Evolutionary conservation across 2,329 filamentous ascomycete genomes (phyloP).

Genomic region (Hypocreales sp.): DNA sequence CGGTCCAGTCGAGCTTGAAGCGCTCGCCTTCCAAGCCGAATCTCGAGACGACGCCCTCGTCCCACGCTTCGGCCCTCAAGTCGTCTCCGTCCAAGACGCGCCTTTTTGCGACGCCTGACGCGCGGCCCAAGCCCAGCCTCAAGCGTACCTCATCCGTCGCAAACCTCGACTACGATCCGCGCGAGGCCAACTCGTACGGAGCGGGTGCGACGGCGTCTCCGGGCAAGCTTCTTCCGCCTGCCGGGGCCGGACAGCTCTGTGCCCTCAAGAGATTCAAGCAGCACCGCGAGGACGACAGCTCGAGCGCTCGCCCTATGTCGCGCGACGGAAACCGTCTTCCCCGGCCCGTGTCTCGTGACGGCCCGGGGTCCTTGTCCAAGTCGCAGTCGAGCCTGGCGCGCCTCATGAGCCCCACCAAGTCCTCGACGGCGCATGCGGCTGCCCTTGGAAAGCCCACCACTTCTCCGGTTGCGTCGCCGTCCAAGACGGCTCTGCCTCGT

Average conservation of each 20-base stretch:
- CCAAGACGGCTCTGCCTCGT: slow-evolving; percentile 26
- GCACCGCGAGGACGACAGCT: slow-evolving; percentile 51
- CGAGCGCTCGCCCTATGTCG: slow-evolving; percentile 45
- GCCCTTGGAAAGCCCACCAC: slow-evolving; percentile 12
- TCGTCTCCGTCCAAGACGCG: slow-evolving; percentile 42
- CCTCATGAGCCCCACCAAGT: slow-evolving; percentile 65
- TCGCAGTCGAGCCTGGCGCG: slow-evolving; percentile 35
- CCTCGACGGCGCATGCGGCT: slow-evolving; percentile 44
- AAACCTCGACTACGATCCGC: slow-evolving; percentile 13
- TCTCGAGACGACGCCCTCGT: slow-evolving; percentile 19
- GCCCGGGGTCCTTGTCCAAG: slow-evolving; percentile 17
- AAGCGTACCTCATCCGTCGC: slow-evolving; percentile 18
- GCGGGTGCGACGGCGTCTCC: slow-evolving; percentile 6
- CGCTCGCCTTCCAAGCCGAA: slow-evolving; percentile 29
- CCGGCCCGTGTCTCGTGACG: slow-evolving; percentile 23
- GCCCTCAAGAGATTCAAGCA: slow-evolving; percentile 59
- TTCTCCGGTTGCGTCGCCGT: slow-evolving; percentile 24
- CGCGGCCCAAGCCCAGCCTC: slow-evolving; percentile 17
- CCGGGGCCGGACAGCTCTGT: slow-evolving; percentile 3
- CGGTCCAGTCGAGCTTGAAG: slow-evolving; percentile 22
- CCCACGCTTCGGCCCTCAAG: slow-evolving; percentile 29
- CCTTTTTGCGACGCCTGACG: slow-evolving; percentile 41
- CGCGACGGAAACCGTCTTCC: slow-evolving; percentile 16
- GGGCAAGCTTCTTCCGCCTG: slow-evolving; percentile 5
- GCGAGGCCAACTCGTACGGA: slow-evolving; percentile 10